Percentiles rank a stretch among this genome's conserved stretches.
phyloP scores from a whole-genome alignment of 345 rosid genomes.

The Melaleuca alternifolia region DNA sequence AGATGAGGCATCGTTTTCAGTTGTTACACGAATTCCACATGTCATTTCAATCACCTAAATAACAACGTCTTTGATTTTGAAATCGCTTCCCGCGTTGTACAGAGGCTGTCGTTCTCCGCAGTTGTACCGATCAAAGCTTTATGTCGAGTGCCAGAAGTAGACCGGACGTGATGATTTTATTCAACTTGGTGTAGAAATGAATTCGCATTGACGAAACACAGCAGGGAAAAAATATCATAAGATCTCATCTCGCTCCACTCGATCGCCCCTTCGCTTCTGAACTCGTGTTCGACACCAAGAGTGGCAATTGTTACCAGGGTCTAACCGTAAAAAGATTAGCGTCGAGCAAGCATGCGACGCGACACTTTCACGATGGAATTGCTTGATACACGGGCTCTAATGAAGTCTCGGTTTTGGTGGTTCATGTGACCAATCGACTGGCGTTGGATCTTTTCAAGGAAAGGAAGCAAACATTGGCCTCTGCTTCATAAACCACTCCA shows the following conservation, averaged over 20 bases:
- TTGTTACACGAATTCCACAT: rapidly evolving
- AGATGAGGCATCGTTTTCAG: background rate
- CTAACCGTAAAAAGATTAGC: background rate
- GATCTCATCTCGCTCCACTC: background rate
- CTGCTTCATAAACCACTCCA: background rate
- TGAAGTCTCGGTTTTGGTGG: background rate
- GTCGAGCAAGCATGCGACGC: background rate
- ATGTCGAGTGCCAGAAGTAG: background rate
- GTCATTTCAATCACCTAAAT: background rate
- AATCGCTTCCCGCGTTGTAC: background rate
- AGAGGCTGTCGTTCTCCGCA: background rate
- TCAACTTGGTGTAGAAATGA: background rate
- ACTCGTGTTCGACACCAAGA: background rate
- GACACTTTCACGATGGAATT: background rate
- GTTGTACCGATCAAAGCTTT: background rate
- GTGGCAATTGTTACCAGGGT: background rate
- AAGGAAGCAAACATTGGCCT: background rate
- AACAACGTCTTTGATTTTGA: background rate
- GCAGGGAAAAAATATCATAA: background rate
- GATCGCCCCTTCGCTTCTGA: rapidly evolving
- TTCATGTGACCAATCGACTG: background rate
- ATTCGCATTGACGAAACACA: background rate
- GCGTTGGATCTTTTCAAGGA: background rate
- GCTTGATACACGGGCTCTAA: background rate
- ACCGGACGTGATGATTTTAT: background rate